Evolutionary conservation across 257 asterid genomes (phyloP).

Genomic region (Coffea eugenioides): DNA sequence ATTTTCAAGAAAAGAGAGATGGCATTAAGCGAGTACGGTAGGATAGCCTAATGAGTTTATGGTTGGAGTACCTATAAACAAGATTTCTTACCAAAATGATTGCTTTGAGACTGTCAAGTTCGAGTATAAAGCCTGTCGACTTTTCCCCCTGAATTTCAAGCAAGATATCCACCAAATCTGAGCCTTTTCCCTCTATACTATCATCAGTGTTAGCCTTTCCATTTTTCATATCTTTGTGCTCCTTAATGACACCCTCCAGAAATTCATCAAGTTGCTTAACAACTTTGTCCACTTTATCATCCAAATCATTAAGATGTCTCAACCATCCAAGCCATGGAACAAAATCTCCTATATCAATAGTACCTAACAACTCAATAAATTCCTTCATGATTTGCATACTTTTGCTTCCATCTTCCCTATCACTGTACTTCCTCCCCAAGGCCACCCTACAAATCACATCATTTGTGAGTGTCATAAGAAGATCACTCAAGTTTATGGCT

Average conservation of each 20-base stretch:
- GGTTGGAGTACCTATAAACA: too few species aligned
- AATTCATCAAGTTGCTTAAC: conserved; percentile 5
- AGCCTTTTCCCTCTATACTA: neutral
- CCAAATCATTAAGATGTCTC: conserved; percentile 8
- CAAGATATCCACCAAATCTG: conserved; percentile 47
- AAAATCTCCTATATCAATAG: conserved; percentile 1
- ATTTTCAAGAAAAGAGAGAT: neutral
- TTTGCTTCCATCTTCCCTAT: neutral
- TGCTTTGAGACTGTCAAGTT: conserved; percentile 36
- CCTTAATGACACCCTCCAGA: conserved; percentile 13
- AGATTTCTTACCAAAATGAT: conserved; percentile 30
- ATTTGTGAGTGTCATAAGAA: neutral
- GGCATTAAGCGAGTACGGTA: too few species aligned
- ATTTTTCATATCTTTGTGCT: neutral
- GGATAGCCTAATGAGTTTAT: too few species aligned
- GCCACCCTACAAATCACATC: conserved; percentile 13
- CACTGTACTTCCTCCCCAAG: conserved; percentile 22
- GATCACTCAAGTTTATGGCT: conserved; percentile 7
- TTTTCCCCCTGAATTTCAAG: conserved; percentile 36
- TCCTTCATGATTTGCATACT: neutral
- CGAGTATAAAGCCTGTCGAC: conserved; percentile 13
- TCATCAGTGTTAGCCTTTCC: neutral
- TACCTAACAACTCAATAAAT: neutral
- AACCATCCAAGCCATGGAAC: conserved; percentile 21
- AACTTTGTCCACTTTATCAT: neutral